Conservation (phyloP, 331 rosid species). For the Prunus yedoensis region DNA sequence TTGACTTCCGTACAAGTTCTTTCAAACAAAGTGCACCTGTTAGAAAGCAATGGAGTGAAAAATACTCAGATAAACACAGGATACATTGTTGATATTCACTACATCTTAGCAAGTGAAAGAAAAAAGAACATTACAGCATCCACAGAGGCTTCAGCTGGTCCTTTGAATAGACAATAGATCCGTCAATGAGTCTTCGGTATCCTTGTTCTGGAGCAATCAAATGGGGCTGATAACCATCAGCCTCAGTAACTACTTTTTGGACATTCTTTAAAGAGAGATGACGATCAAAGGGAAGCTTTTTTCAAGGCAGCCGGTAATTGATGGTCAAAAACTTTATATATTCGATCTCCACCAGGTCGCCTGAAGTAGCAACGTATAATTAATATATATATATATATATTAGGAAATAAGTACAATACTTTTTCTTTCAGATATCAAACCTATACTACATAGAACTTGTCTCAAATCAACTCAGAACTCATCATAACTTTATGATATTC, state of each 20-base stretch:
- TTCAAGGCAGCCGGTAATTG: constrained; percentile 96
- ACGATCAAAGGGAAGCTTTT: constrained; percentile 94
- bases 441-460: neutral
- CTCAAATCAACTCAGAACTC: neutral
- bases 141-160: constrained; percentile 99
- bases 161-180: constrained; percentile 90
- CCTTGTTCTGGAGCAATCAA: too few relatives aligned
- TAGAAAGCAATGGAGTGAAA: constrained; percentile 16
- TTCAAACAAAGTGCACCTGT: constrained; percentile 93
- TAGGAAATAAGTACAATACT: neutral
- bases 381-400: neutral
- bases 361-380: constrained; percentile 35
- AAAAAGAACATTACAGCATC: constrained; percentile 75
- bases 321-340: constrained; percentile 92
- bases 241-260: constrained; percentile 90
- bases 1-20: constrained; percentile 96
- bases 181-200: constrained; percentile 92
- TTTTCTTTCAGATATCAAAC: neutral
- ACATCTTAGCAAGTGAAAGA: neutral
- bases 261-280: constrained; percentile 86
- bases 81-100: neutral
- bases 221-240: constrained; percentile 99
- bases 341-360: constrained; percentile 99
- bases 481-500: neutral
- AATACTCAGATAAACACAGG: neutral